These are phyloP conservation scores for Musa beccarii DNA, from an alignment of 176 grass and related monocot genomes.

Conservation along the genomic window DNA sequence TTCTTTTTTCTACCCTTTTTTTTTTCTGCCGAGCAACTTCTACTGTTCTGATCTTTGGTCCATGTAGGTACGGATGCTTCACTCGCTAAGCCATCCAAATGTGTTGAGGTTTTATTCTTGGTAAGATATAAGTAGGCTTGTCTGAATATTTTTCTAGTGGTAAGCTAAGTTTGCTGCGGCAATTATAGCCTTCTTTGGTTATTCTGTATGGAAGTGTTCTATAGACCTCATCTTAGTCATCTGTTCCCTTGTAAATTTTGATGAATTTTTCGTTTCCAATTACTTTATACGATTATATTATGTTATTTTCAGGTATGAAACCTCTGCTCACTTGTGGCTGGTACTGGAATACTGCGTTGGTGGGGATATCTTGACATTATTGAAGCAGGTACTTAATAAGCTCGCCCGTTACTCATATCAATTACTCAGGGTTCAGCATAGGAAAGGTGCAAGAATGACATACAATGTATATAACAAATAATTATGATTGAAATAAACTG, in stretches of 20 bases:
- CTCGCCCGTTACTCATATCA: background rate
- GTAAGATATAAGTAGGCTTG: constrained; percentile 24
- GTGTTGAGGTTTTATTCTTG: constrained; percentile 80
- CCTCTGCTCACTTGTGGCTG: constrained; percentile 90
- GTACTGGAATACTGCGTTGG: constrained; percentile 91
- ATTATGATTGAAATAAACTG: too few relatives aligned
- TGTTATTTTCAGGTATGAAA: constrained; percentile 64
- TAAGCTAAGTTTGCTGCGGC: background rate
- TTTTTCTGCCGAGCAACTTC: background rate
- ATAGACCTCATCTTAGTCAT: background rate
- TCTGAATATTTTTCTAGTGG: background rate
- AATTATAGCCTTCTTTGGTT: background rate
- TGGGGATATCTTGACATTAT: constrained; percentile 70
- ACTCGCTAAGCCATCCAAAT: constrained; percentile 79
- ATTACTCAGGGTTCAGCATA: background rate
- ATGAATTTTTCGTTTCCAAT: background rate
- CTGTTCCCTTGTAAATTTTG: background rate
- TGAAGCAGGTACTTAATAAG: constrained; percentile 57
- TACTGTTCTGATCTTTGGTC: constrained; percentile 8
- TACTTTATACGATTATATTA: background rate
- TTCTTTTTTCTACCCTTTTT: background rate
- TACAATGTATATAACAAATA: too few relatives aligned
- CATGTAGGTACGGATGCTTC: constrained; percentile 79
- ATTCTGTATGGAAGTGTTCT: background rate
- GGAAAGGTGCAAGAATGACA: too few relatives aligned